Conservation (phyloP, 1,284 basidiomycete species). For the Kwoniella shivajii region DNA sequence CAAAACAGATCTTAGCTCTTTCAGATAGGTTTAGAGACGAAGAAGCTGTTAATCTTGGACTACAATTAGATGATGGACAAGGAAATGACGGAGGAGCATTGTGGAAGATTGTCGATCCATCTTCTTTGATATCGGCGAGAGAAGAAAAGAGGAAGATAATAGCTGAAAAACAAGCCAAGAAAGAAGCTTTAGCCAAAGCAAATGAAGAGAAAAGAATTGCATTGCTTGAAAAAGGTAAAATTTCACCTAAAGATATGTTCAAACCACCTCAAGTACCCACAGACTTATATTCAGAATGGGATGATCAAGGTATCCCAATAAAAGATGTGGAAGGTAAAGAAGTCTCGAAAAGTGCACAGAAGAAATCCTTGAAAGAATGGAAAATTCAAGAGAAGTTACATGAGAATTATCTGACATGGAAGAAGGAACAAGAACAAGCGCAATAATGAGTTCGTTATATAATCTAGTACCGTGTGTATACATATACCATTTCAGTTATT, state of each 20-base stretch:
- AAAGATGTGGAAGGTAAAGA: constrained; percentile 82
- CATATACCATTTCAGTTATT: too few species aligned
- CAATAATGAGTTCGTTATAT: not conserved
- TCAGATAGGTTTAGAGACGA: constrained; percentile 88
- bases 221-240: constrained; percentile 80
- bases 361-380: constrained; percentile 80
- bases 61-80: constrained; percentile 89
- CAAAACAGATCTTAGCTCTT: constrained; percentile 71
- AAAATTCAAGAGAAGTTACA: constrained; percentile 76
- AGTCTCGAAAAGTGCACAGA: constrained; percentile 76
- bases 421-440: constrained; percentile 18
- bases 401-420: constrained; percentile 61
- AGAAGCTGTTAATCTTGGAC: constrained; percentile 88
- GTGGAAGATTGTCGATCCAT: constrained; percentile 86
- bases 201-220: constrained; percentile 73
- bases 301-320: constrained; percentile 80
- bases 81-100: constrained; percentile 88
- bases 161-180: constrained; percentile 79
- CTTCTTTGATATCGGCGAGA: constrained; percentile 76
- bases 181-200: constrained; percentile 71
- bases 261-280: constrained; percentile 70
- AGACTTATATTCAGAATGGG: constrained; percentile 74
- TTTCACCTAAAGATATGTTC: constrained; percentile 78
- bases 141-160: constrained; percentile 82
- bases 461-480: too few species aligned